Conservation (phyloP, 495 filamentous ascomycete species). For the Penicillium macrosclerotiorum region DNA sequence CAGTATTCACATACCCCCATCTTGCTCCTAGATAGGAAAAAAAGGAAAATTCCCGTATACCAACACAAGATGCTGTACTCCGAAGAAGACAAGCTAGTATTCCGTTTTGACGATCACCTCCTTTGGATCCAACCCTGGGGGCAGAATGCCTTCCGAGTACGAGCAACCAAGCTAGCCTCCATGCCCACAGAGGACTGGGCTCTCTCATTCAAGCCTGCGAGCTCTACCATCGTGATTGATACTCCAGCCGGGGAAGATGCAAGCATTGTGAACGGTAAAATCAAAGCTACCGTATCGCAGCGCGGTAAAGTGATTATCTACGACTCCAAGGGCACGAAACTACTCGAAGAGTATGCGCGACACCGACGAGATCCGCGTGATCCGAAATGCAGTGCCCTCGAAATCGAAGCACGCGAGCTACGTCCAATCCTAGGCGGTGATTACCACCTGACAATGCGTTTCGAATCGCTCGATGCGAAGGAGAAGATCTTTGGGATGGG, state of each 20-base stretch:
- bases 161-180: constrained; percentile 46
- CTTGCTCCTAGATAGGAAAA: background rate
- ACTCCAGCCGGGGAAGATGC: constrained; percentile 30
- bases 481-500: constrained; percentile 64
- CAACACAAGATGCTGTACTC: constrained; percentile 39
- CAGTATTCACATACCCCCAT: too few species aligned
- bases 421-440: constrained; percentile 50
- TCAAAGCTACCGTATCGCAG: constrained; percentile 45
- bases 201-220: constrained; percentile 29
- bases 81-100: constrained; percentile 40
- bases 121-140: constrained; percentile 59
- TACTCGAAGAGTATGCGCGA: constrained; percentile 58
- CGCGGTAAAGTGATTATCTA: constrained; percentile 52
- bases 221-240: constrained; percentile 17
- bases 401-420: constrained; percentile 54
- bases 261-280: constrained; percentile 49
- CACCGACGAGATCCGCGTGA: constrained; percentile 48
- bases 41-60: too few species aligned
- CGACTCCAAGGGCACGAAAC: constrained; percentile 38
- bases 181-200: constrained; percentile 57
- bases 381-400: constrained; percentile 54
- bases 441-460: constrained; percentile 51
- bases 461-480: constrained; percentile 48
- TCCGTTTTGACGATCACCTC: constrained; percentile 50
- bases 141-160: constrained; percentile 50